Base-by-base conservation (phyloP, 176 grass and related monocot genomes). In the Pharus latifolius region DNA sequence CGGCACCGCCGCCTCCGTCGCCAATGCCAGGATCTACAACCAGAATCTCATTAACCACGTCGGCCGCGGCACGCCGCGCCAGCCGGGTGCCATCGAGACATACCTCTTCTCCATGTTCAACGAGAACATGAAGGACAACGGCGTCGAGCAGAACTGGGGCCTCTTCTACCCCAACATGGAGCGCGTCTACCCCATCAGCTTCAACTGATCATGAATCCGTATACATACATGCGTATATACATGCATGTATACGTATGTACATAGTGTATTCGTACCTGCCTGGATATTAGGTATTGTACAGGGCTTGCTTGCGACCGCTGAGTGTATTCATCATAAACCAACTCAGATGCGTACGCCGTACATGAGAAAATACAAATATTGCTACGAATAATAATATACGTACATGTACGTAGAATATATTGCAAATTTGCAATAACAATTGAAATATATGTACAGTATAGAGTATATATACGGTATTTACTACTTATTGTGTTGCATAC, bases 81-180 rank as follows among this genome's bases (percentile, higher is more conserved):
- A 69, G 57, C 65, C 84, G 0, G 88, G 84, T 22, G 14, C 49
- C 28, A 78, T 91, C 28, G 88, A 96, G 82, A 83, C 87, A 0
- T 91, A 85, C 65, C 7, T 96, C 40, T 96, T 85, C 60, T 65
- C 78, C 40, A 88, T 96, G 85, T 96, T 96, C 82, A 81, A 96
- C 48, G 88, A 96, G 80, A 78, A 96, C 75, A 65, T 80, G 82
- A 91, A 91, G 88, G 50, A 83, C 0, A 24, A 6, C 35, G 74
- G 77, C 10, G 74, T 85, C 2, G 82, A 88, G 67, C 70, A 85
- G 78, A 83, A 86, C 70, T 96, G 81, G 77, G 92, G 92, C 1
- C 77, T 96, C 56, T 96, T 96, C 76, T 90, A 96, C 74, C 91
- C 91, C 3, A 73, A 76, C 70, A 85, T 76, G 82, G 60, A 96